Conservation (phyloP, 306 rosid species). For the Quercus glauca region DNA sequence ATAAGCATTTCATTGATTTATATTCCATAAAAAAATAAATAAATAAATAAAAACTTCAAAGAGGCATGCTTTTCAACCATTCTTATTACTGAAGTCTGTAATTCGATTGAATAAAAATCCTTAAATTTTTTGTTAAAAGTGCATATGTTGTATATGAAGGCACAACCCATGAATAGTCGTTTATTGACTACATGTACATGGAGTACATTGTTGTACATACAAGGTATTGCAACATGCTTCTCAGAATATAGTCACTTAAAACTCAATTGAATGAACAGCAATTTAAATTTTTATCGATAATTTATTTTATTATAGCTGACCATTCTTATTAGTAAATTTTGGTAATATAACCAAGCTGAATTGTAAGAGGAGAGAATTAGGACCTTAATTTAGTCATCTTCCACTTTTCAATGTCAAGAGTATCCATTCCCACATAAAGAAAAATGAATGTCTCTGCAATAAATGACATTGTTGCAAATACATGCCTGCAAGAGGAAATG, state of each 20-base stretch:
- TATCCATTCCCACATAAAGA: conserved; percentile 95
- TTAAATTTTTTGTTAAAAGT: background rate
- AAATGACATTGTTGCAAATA: conserved; percentile 83
- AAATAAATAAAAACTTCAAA: no score
- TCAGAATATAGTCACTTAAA: background rate
- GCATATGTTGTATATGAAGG: background rate
- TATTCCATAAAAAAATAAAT: no score
- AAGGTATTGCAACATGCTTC: background rate
- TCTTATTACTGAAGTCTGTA: background rate
- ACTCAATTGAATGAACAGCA: background rate
- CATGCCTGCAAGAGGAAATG: conserved; percentile 47
- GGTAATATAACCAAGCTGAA: background rate
- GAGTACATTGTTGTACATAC: background rate
- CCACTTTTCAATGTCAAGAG: conserved; percentile 91
- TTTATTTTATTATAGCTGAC: background rate
- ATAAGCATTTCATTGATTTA: background rate
- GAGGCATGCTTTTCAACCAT: background rate
- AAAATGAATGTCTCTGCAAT: conserved; percentile 89
- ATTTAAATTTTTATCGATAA: background rate
- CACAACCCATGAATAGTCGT: background rate
- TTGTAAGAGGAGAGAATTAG: conserved; percentile 10
- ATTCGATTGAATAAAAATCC: background rate
- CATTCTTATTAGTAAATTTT: background rate
- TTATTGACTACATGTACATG: background rate
- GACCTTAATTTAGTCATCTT: conserved; percentile 69